These are phyloP conservation scores for Sisymbrium altissimum DNA, from an alignment of 345 rosid genomes.

Conservation along the genomic window DNA sequence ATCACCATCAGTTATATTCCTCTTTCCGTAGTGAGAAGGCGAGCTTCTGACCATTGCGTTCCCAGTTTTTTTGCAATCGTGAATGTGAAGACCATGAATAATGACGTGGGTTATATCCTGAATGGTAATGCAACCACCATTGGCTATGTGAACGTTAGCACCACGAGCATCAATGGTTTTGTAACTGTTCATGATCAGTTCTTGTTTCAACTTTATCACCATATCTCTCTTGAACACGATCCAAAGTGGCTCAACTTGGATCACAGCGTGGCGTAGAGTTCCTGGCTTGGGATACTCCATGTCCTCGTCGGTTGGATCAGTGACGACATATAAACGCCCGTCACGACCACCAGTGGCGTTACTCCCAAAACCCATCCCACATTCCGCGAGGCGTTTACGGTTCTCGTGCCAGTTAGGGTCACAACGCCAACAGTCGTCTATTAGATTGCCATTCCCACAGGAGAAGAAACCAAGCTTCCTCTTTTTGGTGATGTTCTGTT, in stretches of 20 bases:
- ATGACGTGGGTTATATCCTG: constrained; percentile 69
- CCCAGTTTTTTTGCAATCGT: constrained; percentile 75
- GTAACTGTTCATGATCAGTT: constrained; percentile 49
- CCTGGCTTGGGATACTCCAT: constrained; percentile 41
- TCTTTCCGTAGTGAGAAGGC: constrained; percentile 59
- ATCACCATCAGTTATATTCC: constrained; percentile 81
- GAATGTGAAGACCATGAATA: constrained; percentile 78
- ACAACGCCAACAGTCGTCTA: constrained; percentile 51
- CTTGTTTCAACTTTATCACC: constrained; percentile 48
- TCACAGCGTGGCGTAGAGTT: constrained; percentile 44
- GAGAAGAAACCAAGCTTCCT: constrained; percentile 25
- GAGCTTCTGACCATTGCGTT: constrained; percentile 69
- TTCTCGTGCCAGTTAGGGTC: constrained; percentile 44
- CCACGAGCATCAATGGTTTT: constrained; percentile 57
- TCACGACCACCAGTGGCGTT: constrained; percentile 46
- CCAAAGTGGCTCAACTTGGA: constrained; percentile 44
- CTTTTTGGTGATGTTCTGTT: constrained; percentile 4
- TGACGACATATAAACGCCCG: constrained; percentile 42
- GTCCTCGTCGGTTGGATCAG: constrained; percentile 39
- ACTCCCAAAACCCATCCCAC: constrained; percentile 42
- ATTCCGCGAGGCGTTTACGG: constrained; percentile 42
- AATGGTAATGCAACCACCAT: constrained; percentile 49
- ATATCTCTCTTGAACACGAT: constrained; percentile 31
- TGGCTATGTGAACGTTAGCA: constrained; percentile 43
- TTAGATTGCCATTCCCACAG: constrained; percentile 32